Base-by-base conservation (phyloP, 2,329 filamentous ascomycete species). In the Talaromyces sp. region DNA sequence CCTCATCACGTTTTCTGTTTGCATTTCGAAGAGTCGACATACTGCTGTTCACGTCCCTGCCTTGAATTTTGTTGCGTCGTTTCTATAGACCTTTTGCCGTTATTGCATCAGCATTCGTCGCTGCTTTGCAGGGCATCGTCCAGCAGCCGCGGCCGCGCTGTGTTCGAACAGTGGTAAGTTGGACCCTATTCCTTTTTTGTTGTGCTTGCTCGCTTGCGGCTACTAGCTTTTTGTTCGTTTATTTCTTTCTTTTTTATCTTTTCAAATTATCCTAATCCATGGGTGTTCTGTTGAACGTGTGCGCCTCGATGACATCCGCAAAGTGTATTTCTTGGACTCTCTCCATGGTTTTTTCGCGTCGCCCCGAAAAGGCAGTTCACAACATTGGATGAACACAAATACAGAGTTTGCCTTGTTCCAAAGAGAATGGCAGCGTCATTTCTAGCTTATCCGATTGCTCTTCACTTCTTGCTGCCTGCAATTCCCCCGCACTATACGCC, bases 361-460 rank as follows among this genome's bases (percentile, higher is more conserved):
- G 58, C 40, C 23, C 58, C 58, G 46, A 33, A 39, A 37, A 40
- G n/a, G 14, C 35, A 48, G 21, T 23, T 33, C 44, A 35, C 44
- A 46, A 44, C 35, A 25, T 52, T 46, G 31, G 33, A 23, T 33
- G 12, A 60, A 23, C 33, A 23, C n/a, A 37, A 44, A 59, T 16
- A 48, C 42, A 52, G 37, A 60, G 44, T 52, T 60, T 52, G 8
- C 3, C 25, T 31, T 8, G 58, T 50, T 31, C 58, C 58, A 52
- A 28, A 60, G n/a, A 60, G 44, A 37, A 39, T 60, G 44, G 21
- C 48, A 37, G 33, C 58, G 57, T 60, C 57, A 60, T 60, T 11
- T 52, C 44, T 21, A 52, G 44, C 58, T 60, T 52, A 39, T 54
- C 31, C 25, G 37, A 21, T 52, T n/a, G 33, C n/a, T 44, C 57